Evolutionary conservation across 306 rosid genomes (phyloP).

Genomic region (Prunus armeniaca): DNA sequence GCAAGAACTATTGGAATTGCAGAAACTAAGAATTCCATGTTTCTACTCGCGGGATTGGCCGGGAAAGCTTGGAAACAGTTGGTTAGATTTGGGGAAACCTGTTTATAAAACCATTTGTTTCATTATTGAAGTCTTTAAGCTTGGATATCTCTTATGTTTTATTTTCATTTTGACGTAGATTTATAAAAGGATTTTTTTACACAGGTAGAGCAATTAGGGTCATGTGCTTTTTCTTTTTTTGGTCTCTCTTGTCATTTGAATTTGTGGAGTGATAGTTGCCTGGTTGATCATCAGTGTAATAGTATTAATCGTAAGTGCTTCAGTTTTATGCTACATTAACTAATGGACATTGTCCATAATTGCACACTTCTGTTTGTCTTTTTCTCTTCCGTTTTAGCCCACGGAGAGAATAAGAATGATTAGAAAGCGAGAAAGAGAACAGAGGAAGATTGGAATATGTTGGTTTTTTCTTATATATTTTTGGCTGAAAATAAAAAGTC

Average conservation of each 20-base stretch:
- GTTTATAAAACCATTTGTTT: neutral
- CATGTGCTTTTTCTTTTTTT: neutral
- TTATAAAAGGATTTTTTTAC: neutral
- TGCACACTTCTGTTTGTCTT: neutral
- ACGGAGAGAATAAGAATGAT: neutral
- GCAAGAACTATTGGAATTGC: neutral
- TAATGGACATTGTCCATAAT: neutral
- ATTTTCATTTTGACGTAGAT: neutral
- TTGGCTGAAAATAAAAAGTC: neutral
- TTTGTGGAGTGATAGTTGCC: neutral
- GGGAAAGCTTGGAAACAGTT: neutral
- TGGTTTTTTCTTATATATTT: neutral
- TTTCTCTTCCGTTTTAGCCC: neutral
- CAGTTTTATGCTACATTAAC: neutral
- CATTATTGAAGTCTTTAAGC: neutral
- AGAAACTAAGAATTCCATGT: neutral
- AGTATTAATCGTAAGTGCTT: neutral
- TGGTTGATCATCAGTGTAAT: neutral
- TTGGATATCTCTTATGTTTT: neutral
- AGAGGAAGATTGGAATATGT: neutral
- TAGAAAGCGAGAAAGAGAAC: neutral
- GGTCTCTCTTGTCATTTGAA: neutral
- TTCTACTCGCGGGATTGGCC: neutral
- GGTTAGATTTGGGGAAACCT: neutral
- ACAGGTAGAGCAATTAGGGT: neutral